These are phyloP conservation scores for Zygosaccharomyces bisporus DNA, from an alignment of 805 yeast genomes.

Conservation along the genomic window DNA sequence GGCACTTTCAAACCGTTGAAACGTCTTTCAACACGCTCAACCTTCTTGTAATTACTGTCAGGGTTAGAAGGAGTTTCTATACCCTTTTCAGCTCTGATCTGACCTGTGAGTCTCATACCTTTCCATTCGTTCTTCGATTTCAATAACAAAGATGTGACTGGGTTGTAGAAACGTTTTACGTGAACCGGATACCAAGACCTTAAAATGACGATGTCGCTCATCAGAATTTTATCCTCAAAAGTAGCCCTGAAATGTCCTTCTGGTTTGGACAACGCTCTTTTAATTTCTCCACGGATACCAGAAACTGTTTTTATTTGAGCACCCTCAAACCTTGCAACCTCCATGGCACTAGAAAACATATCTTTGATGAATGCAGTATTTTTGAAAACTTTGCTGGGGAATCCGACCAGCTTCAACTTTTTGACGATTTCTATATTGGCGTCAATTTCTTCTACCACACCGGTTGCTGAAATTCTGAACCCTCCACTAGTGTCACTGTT, in stretches of 20 bases:
- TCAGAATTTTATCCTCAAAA: constrained; percentile 88
- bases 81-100: constrained; percentile 73
- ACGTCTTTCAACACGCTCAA: constrained; percentile 78
- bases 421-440: constrained; percentile 87
- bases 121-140: constrained; percentile 81
- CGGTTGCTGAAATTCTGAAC: constrained; percentile 95
- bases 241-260: constrained; percentile 96
- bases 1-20: constrained; percentile 91
- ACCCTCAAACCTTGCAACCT: constrained; percentile 97
- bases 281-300: constrained; percentile 96
- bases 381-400: constrained; percentile 88
- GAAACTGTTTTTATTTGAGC: constrained; percentile 95
- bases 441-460: constrained; percentile 91
- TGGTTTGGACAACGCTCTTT: constrained; percentile 87
- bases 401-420: constrained; percentile 90
- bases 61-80: constrained; percentile 58
- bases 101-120: constrained; percentile 95
- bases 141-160: constrained; percentile 85
- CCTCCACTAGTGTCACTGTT: constrained; percentile 80
- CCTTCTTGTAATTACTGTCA: constrained; percentile 56
- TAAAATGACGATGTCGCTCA: constrained; percentile 85
- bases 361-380: constrained; percentile 97
- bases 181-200: constrained; percentile 97
- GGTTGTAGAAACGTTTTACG: constrained; percentile 88
- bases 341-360: constrained; percentile 89